phyloP scores from a whole-genome alignment of 495 filamentous ascomycete species.

The Penicillium steckii region DNA sequence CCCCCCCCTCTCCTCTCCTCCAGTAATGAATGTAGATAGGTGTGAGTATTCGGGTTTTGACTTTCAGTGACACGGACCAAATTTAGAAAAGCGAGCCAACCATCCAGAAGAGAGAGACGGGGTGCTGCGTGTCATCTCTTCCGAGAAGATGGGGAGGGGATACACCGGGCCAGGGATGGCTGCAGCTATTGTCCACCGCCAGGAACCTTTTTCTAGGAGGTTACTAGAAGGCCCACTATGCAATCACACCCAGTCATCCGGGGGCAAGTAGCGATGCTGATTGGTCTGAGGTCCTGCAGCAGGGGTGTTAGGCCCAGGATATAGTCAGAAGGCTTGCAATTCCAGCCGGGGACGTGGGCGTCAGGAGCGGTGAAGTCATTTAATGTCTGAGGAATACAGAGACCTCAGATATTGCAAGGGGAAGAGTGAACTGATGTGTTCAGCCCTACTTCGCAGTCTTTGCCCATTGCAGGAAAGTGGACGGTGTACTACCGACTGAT shows the following conservation, averaged over 20 bases:
- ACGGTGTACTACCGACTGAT: not conserved
- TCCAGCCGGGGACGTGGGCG: constrained; percentile 20
- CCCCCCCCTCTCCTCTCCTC: not conserved
- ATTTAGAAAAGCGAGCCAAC: not conserved
- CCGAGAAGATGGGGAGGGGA: not conserved
- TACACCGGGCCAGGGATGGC: constrained; percentile 1
- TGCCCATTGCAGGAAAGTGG: not conserved
- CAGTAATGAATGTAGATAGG: not conserved
- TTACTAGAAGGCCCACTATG: constrained; percentile 28
- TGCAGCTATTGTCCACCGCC: constrained; percentile 26
- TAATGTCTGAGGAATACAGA: not conserved
- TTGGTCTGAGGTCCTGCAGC: constrained; percentile 20
- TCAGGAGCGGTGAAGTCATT: constrained; percentile 24
- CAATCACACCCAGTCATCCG: constrained; percentile 26
- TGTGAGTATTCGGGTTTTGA: not conserved
- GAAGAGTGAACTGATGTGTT: not conserved
- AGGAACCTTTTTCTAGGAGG: constrained; percentile 35
- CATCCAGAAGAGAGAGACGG: not conserved
- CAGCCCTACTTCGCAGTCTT: not conserved
- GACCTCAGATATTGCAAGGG: not conserved
- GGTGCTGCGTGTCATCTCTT: constrained; percentile 11
- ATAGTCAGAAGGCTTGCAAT: constrained; percentile 18
- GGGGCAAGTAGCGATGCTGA: constrained; percentile 10
- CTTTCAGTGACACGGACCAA: constrained; percentile 11
- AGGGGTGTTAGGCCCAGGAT: constrained; percentile 14